Percentiles rank a stretch among this genome's conserved stretches.
Conservation (phyloP, 768 basidiomycete genomes). For the Nevesoporus exiguus region DNA sequence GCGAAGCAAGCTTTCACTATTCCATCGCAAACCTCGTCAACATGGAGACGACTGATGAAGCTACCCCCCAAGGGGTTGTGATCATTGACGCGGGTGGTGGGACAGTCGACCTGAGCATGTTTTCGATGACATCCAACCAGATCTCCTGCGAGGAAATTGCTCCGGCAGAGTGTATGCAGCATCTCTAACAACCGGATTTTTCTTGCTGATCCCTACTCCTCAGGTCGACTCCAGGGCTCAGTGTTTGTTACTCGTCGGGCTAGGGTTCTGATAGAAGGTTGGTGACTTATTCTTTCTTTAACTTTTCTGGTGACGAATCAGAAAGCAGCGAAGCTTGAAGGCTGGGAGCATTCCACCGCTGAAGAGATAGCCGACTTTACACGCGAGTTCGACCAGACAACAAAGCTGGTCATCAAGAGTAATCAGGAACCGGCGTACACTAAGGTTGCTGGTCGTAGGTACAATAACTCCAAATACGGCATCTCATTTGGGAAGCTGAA, state of each 20-base stretch:
- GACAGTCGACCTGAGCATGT: background rate
- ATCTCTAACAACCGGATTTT: background rate
- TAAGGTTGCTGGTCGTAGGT: slow-evolving; percentile 5
- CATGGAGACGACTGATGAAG: background rate
- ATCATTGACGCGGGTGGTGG: background rate
- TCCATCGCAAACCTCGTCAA: background rate
- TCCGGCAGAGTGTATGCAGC: background rate
- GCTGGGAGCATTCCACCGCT: background rate
- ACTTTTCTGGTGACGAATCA: background rate
- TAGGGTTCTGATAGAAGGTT: background rate
- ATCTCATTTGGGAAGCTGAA: slow-evolving; percentile 9
- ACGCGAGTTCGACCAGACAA: slow-evolving; percentile 2
- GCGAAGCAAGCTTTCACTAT: slow-evolving; percentile 1
- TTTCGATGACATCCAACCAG: background rate
- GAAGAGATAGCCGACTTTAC: background rate
- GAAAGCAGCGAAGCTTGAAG: slow-evolving; percentile 2
- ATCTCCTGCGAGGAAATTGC: background rate
- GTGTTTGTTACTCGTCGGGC: background rate
- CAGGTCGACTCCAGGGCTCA: background rate
- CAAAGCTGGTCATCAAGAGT: background rate
- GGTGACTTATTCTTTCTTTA: background rate
- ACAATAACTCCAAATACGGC: background rate
- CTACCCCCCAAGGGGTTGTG: background rate
- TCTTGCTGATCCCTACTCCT: too few relatives aligned
- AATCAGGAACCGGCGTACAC: slow-evolving; percentile 7